Evolutionary conservation across 257 asterid genomes (phyloP), one percentile per base, ranked within the genome.

Genomic region (Pogostemon cablin): DNA sequence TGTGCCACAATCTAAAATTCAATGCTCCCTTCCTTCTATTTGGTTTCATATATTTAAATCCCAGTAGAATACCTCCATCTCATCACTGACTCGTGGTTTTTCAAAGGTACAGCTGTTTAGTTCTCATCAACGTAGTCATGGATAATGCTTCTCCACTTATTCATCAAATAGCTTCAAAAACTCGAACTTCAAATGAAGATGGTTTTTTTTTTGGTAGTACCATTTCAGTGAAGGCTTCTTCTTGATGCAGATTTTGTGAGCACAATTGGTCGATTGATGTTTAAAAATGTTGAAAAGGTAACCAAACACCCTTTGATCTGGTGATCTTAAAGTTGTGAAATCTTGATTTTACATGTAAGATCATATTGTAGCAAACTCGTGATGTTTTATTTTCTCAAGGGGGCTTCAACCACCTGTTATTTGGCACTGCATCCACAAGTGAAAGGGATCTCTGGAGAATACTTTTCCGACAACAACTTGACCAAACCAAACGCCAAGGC

Each of bases 341-440:
- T 59, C 32, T 38, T 41, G 44, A 53, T 38, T 46, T 47, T 43
- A 11, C 35, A 47, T 15, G 37, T 20, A 15, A 9, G 41, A 52
- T 40, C 32, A 11, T 60, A n/a, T 61, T 40, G 55, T 35, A 9
- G 37, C 57, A 7, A 46, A 67, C 49, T 53, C 46, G 17, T 17
- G 4, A 34, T 41, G 48, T 39, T 46, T 4, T 53, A 17, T 25
- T 69, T 44, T 69, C 1, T 44, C 8, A 62, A 84, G 95, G 98
- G 98, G 40, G 98, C 98, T 52, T 82, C 96, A 43, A 87, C 98
- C 8, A 83, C 89, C 9, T 89, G 98, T 44, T 91, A 87, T 61
- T 71, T 81, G 71, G 96, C 96, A 8, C 69, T 89, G 86, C 88
- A 81, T 79, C 88, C 92, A n/a, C 88, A 87, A 48, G 68, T 87